Conservation (phyloP, 768 basidiomycete genomes). For the Infundibulicybe gibba region DNA sequence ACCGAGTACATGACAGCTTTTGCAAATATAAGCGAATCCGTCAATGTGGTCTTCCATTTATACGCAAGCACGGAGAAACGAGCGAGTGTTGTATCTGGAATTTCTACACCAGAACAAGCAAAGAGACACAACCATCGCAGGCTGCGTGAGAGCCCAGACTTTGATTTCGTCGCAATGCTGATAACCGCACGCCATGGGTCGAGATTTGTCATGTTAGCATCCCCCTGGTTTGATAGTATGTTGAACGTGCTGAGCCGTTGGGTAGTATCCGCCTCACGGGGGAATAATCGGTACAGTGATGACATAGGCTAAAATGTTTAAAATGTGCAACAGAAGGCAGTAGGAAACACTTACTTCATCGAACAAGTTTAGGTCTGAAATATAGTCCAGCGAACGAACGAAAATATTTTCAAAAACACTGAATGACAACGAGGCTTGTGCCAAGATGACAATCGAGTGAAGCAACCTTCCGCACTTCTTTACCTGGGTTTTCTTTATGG, state of each 20-base stretch:
- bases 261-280: slow-evolving; percentile 42
- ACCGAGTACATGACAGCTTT: slow-evolving; percentile 50
- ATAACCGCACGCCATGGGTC: slow-evolving; percentile 57
- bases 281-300: slow-evolving; percentile 55
- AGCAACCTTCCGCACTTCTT: slow-evolving; percentile 38
- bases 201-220: slow-evolving; percentile 21
- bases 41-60: slow-evolving; percentile 33
- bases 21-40: slow-evolving; percentile 46
- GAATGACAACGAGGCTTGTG: slow-evolving; percentile 51
- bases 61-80: slow-evolving; percentile 40
- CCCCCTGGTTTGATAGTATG: slow-evolving; percentile 20
- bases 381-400: slow-evolving; percentile 52
- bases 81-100: slow-evolving; percentile 48
- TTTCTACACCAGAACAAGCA: slow-evolving; percentile 60
- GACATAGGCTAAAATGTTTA: slow-evolving; percentile 37
- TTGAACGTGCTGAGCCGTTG: slow-evolving; percentile 36
- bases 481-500: slow-evolving; percentile 1
- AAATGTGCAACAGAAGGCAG: neutral
- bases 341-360: slow-evolving; percentile 30
- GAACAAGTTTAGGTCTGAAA: slow-evolving; percentile 27
- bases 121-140: slow-evolving; percentile 61
- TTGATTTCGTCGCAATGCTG: slow-evolving; percentile 35
- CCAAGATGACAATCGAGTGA: slow-evolving; percentile 49
- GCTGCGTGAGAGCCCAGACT: slow-evolving; percentile 39
- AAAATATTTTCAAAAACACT: slow-evolving; percentile 56